Evolutionary conservation across 306 rosid genomes (phyloP).

Genomic region (Trichosanthes cucumerina): DNA sequence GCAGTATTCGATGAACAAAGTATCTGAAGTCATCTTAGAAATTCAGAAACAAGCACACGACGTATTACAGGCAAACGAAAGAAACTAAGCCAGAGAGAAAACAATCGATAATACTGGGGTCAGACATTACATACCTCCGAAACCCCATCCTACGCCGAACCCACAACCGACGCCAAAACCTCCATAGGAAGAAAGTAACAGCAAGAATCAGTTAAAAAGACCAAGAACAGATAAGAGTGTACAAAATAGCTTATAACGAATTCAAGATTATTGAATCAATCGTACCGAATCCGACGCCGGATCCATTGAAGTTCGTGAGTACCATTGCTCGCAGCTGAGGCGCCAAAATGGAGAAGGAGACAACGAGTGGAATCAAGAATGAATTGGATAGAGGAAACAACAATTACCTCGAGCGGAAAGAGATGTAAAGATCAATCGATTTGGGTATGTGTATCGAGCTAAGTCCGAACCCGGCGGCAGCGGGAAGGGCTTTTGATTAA

Average conservation of each 20-base stretch:
- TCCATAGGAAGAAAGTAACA: slow-evolving; percentile 23
- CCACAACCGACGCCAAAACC: slow-evolving; percentile 97
- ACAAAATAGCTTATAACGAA: neutral
- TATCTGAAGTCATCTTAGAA: neutral
- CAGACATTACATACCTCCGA: slow-evolving; percentile 58
- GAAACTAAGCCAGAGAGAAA: slow-evolving; percentile 2
- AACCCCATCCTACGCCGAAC: slow-evolving; percentile 94
- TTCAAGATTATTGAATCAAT: neutral
- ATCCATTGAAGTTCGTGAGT: slow-evolving; percentile 68
- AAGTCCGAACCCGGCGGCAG: neutral
- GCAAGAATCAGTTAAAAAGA: neutral
- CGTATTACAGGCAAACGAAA: neutral
- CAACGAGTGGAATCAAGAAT: neutral
- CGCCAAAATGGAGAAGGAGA: neutral
- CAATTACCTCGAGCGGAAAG: neutral
- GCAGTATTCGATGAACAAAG: neutral
- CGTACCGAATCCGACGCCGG: slow-evolving; percentile 87
- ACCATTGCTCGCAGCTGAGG: slow-evolving; percentile 35
- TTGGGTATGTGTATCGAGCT: neutral
- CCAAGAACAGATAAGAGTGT: neutral
- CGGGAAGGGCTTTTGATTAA: neutral
- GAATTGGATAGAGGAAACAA: neutral
- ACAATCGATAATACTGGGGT: neutral
- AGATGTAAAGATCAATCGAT: neutral
- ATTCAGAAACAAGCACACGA: neutral